Conservation (phyloP, 1,139 yeast species). For the Scheffersomyces lignicola region DNA sequence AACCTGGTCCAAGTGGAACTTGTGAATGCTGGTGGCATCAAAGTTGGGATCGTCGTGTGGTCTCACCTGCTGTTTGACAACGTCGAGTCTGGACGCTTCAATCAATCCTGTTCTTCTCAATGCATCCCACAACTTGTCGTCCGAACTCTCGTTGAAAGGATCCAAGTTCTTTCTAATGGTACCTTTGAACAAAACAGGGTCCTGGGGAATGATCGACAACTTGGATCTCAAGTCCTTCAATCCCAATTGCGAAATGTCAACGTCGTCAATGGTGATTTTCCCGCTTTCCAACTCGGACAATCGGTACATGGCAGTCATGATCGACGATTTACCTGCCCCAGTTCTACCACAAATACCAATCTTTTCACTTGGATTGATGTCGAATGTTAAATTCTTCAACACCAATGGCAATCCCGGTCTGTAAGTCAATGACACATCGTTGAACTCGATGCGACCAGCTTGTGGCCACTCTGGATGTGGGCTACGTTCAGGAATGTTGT, state of each 20-base stretch:
- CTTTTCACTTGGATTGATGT: constrained; percentile 55
- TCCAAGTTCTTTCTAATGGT: constrained; percentile 79
- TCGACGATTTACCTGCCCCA: constrained; percentile 77
- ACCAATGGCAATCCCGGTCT: constrained; percentile 77
- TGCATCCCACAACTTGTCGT: constrained; percentile 34
- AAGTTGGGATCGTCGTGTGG: constrained; percentile 11
- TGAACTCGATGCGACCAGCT: constrained; percentile 54
- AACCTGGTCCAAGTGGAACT: constrained; percentile 39
- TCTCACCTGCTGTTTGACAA: constrained; percentile 16
- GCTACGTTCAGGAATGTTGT: constrained; percentile 50
- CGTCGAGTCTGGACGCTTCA: constrained; percentile 21
- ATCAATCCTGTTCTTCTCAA: constrained; percentile 35
- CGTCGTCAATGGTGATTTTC: constrained; percentile 53
- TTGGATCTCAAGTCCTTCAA: constrained; percentile 71
- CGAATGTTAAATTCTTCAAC: constrained; percentile 52
- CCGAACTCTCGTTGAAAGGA: constrained; percentile 46
- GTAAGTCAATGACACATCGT: constrained; percentile 63
- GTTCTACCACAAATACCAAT: constrained; percentile 81
- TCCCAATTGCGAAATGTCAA: constrained; percentile 67
- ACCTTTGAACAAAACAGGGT: constrained; percentile 86
- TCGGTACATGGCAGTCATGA: constrained; percentile 66
- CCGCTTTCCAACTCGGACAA: constrained; percentile 58
- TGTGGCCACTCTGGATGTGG: constrained; percentile 56
- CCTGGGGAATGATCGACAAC: constrained; percentile 89
- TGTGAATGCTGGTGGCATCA: constrained; percentile 23